These are phyloP conservation scores for Rhododendron henanense DNA, from an alignment of 148 eudicot genomes.

Conservation along the genomic window DNA sequence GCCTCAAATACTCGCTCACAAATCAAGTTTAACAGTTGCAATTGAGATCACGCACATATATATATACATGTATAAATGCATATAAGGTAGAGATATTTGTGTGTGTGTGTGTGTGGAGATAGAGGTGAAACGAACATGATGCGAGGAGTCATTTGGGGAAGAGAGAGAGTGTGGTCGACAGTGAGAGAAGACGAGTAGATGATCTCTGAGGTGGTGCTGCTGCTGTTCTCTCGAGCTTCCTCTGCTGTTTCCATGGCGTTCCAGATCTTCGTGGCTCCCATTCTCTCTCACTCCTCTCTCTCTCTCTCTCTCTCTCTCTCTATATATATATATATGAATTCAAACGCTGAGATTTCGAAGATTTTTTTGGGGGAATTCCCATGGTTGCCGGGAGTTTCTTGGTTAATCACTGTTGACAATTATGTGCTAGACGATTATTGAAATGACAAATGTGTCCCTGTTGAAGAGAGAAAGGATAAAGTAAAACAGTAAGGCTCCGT, in stretches of 20 bases:
- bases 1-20: not conserved
- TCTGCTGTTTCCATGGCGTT: slow-evolving; percentile 53
- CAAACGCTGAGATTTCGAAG: slow-evolving; percentile 3
- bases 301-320: not conserved
- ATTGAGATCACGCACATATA: not conserved
- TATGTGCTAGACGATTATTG: not conserved
- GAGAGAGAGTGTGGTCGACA: slow-evolving; percentile 74
- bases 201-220: slow-evolving; percentile 29
- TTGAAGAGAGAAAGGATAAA: no score
- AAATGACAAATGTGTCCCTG: no score
- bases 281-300: slow-evolving; percentile 6
- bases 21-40: not conserved
- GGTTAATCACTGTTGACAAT: not conserved
- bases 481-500: no score
- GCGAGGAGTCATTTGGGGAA: slow-evolving; percentile 62
- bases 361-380: not conserved
- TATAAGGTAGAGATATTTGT: not conserved
- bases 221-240: slow-evolving; percentile 24
- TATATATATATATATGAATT: not conserved
- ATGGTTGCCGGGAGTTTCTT: slow-evolving; percentile 10
- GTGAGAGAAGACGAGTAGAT: slow-evolving; percentile 54
- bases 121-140: slow-evolving; percentile 43
- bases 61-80: not conserved
- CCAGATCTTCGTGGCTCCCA: slow-evolving; percentile 39
- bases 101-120: not conserved